phyloP scores from a whole-genome alignment of 148 eudicot genomes.

The Chenopodium album region DNA sequence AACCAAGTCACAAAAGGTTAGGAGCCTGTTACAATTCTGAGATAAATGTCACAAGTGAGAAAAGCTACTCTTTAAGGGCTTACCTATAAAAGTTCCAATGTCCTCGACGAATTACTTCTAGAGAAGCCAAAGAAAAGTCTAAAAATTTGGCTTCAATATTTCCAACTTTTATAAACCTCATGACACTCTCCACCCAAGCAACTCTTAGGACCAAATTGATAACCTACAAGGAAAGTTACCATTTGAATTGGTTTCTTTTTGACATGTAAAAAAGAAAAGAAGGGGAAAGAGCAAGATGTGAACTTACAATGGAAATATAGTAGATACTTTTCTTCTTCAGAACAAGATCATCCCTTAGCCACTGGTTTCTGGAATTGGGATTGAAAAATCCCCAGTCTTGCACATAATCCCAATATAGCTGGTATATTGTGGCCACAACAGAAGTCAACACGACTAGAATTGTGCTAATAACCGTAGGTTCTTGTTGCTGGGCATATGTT shows the following conservation, averaged over 20 bases:
- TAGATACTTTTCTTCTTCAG: slow-evolving; percentile 74
- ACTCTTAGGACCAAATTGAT: slow-evolving; percentile 72
- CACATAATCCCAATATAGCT: slow-evolving; percentile 95
- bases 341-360: slow-evolving; percentile 86
- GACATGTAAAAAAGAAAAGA: neutral
- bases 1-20: neutral
- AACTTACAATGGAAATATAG: slow-evolving; percentile 79
- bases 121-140: slow-evolving; percentile 80
- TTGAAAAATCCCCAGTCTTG: slow-evolving; percentile 89
- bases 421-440: slow-evolving; percentile 72
- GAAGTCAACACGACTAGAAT: slow-evolving; percentile 71
- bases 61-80: neutral
- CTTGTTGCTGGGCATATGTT: slow-evolving; percentile 55
- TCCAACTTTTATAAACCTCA: slow-evolving; percentile 47
- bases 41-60: neutral
- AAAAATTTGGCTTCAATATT: slow-evolving; percentile 56
- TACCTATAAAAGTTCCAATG: slow-evolving; percentile 99
- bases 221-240: slow-evolving; percentile 38
- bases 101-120: slow-evolving; percentile 95
- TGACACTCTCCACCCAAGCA: slow-evolving; percentile 84
- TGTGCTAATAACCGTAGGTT: slow-evolving; percentile 49
- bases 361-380: slow-evolving; percentile 59
- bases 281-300: neutral
- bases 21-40: neutral
- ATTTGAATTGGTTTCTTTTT: neutral